These are phyloP conservation scores for Aspergillus vadensis DNA, from an alignment of 2,329 filamentous ascomycete genomes.

Conservation along the genomic window DNA sequence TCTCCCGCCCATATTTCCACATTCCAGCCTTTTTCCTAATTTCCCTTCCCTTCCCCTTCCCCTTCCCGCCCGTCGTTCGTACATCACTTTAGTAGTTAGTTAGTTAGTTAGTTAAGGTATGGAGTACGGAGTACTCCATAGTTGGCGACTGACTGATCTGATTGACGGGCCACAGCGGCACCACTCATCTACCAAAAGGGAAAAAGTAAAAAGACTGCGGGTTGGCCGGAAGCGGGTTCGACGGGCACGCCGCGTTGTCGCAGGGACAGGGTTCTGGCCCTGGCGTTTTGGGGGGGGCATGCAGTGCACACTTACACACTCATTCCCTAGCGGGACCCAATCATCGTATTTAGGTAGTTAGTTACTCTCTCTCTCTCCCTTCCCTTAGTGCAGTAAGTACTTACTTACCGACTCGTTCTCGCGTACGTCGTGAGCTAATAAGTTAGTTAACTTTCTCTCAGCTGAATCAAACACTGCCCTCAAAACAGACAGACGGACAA, in stretches of 20 bases:
- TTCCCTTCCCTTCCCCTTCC: too few relatives aligned
- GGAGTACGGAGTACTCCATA: not conserved
- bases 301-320: not conserved
- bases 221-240: conserved; percentile 5
- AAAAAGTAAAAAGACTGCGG: not conserved
- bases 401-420: too few relatives aligned
- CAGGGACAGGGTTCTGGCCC: conserved; percentile 6
- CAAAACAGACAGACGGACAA: too few relatives aligned
- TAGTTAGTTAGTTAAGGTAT: too few relatives aligned
- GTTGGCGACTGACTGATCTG: too few relatives aligned
- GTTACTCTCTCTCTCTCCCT: too few relatives aligned
- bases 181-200: too few relatives aligned
- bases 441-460: too few relatives aligned
- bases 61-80: not conserved
- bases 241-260: not conserved
- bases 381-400: too few relatives aligned
- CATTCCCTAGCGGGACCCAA: not conserved
- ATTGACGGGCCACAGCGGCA: too few relatives aligned
- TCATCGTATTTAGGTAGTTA: not conserved
- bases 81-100: not conserved
- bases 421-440: too few relatives aligned
- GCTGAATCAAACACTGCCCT: too few relatives aligned
- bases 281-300: not conserved
- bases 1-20: not conserved
- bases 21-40: not conserved